Conservation (phyloP, 305 asterid genomes). For the Fraxinus nigra region DNA sequence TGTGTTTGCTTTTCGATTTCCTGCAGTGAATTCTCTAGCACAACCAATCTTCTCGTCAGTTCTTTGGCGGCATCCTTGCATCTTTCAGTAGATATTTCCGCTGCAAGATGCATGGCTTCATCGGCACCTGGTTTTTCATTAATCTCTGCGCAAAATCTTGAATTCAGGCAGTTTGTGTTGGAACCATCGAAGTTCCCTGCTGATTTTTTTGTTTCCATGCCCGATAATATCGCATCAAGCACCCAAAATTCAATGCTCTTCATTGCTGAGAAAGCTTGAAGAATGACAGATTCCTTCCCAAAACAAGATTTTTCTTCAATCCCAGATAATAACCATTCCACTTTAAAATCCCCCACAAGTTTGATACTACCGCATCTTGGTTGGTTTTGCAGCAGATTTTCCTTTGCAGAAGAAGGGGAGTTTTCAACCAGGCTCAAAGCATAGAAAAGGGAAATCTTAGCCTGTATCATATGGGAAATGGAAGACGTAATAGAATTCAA, state of each 20-base stretch:
- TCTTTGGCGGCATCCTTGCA: conserved; percentile 25
- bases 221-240: conserved; percentile 45
- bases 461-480: conserved; percentile 44
- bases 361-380: conserved; percentile 1
- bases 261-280: conserved; percentile 32
- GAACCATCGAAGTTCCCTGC: conserved; percentile 23
- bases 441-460: conserved; percentile 40
- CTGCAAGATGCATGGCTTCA: conserved; percentile 21
- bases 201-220: conserved; percentile 35
- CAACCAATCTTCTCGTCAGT: conserved; percentile 37
- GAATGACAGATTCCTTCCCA: conserved; percentile 39
- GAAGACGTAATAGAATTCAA: conserved; percentile 51
- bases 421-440: conserved; percentile 33
- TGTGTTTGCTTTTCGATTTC: conserved; percentile 39
- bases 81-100: conserved; percentile 2
- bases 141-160: conserved; percentile 27
- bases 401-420: conserved; percentile 20
- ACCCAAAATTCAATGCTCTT: conserved; percentile 39
- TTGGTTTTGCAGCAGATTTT: conserved; percentile 27
- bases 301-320: conserved; percentile 23
- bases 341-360: conserved; percentile 26
- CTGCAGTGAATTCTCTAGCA: conserved; percentile 36
- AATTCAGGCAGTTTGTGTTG: conserved; percentile 36
- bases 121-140: conserved; percentile 20
- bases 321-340: conserved; percentile 17